Evolutionary conservation across 2,329 filamentous ascomycete genomes (phyloP), one percentile per base, ranked within the genome.

Genomic region (Nectriaceae sp.): DNA sequence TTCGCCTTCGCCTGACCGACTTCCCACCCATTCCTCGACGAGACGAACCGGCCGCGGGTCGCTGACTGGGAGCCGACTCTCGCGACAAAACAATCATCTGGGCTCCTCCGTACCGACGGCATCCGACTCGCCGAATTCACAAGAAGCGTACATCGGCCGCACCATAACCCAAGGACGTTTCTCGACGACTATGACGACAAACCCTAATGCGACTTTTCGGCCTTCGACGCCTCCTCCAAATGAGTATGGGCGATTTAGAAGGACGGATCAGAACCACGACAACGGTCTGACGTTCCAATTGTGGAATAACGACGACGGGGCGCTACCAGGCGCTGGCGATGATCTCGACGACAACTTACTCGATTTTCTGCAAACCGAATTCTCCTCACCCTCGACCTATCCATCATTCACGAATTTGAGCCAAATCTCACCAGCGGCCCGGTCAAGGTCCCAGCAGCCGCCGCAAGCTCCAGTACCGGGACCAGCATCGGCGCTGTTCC

Each of bases 311-410:
- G 15, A 31, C 26, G 26, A 31, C 26, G 26, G 15, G 26, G 26
- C 15, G 26, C 15, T 31, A 15, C 8, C 26, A 31, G 26, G 10
- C 26, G 26, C 15, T 15, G 26, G 15, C 26, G 26, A 31, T 15
- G 26, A 31, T 15, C 26, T 31, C 26, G 26, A 31, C 26, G 26
- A 31, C 26, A 15, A 31, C 26, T 8, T 31, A 31, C 19, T n/a
- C 36, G 19, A 39, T 19, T 20, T n/a, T n/a, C n/a, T n/a, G n/a
- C n/a, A n/a, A n/a, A n/a, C n/a, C 42, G 60, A 68, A 13, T 68
- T 69, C 44, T 70, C 68, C 10, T 71, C 69, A 3, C 69, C 69
- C 19, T 70, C 70, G 18, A 61, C 54, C 13, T 71, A 70, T 42
- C 66, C 67, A 4, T 53, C 62, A 33, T 65, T 70, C 49, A 55